Percentiles rank a stretch among this genome's conserved stretches.
phyloP scores from a whole-genome alignment of 1,284 basidiomycete genomes.

The Tilletia walkeri region DNA sequence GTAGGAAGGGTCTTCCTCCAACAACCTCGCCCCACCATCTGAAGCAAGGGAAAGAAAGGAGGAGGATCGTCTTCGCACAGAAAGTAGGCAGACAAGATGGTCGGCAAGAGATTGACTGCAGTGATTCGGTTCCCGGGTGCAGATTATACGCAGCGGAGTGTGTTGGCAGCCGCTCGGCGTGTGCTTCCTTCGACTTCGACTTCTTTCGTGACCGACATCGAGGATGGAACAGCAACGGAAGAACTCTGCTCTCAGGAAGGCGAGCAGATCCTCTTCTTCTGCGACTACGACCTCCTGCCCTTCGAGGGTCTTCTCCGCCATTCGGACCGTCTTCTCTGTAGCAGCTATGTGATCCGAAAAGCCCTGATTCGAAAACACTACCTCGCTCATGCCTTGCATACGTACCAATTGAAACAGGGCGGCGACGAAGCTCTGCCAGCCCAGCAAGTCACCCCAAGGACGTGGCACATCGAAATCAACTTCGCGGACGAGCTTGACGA shows the following conservation, averaged over 20 bases:
- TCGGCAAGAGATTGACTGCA: neutral
- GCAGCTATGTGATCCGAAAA: constrained; percentile 85
- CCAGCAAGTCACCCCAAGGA: constrained; percentile 64
- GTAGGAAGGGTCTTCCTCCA: too few relatives aligned
- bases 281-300: constrained; percentile 51
- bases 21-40: too few relatives aligned
- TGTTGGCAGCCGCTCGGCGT: constrained; percentile 26
- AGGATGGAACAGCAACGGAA: constrained; percentile 15
- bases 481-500: constrained; percentile 95
- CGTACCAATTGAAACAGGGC: constrained; percentile 32
- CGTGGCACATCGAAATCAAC: constrained; percentile 84
- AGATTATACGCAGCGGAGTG: constrained; percentile 46
- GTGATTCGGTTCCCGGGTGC: constrained; percentile 41
- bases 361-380: constrained; percentile 93
- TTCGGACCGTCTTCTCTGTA: constrained; percentile 62
- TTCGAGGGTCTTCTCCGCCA: constrained; percentile 40
- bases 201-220: neutral
- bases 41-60: too few relatives aligned
- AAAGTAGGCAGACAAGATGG: neutral
- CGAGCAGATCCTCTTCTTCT: constrained; percentile 36
- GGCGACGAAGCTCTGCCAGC: neutral
- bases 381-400: constrained; percentile 72
- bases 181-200: constrained; percentile 8
- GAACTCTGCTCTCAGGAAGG: neutral
- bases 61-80: too few relatives aligned